phyloP scores from a whole-genome alignment of 2,329 filamentous ascomycete species.

The Neofusicoccum umdonicola region DNA sequence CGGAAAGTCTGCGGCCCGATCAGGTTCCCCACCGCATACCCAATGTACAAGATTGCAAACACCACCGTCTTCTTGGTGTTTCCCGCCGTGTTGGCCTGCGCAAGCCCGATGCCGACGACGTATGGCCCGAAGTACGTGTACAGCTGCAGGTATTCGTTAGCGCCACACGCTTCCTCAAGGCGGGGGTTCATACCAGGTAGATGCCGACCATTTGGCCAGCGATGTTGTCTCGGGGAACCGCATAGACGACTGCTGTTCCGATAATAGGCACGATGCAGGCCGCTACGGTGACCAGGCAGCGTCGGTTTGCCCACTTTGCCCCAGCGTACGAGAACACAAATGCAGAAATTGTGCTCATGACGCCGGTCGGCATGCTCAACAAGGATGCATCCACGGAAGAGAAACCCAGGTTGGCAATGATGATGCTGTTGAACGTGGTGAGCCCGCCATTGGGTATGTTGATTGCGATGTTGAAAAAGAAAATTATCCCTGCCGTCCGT shows the following conservation, averaged over 20 bases:
- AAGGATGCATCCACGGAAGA: conserved; percentile 34
- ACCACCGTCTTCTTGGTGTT: conserved; percentile 43
- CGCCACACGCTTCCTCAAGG: too few species aligned
- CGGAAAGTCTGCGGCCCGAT: conserved; percentile 45
- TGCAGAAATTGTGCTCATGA: conserved; percentile 34
- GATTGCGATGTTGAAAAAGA: conserved; percentile 31
- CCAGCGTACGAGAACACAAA: conserved; percentile 31
- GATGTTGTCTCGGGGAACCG: conserved; percentile 33
- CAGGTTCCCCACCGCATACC: conserved; percentile 42
- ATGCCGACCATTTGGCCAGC: conserved; percentile 41
- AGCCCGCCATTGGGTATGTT: conserved; percentile 40
- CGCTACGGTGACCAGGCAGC: conserved; percentile 31
- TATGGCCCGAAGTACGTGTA: conserved; percentile 42
- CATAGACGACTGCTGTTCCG: conserved; percentile 31
- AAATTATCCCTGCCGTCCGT: not conserved
- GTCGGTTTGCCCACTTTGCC: conserved; percentile 30
- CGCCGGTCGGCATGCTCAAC: conserved; percentile 37
- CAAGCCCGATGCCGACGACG: conserved; percentile 29
- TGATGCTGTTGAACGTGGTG: conserved; percentile 38
- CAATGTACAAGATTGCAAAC: conserved; percentile 41
- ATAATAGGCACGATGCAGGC: conserved; percentile 32
- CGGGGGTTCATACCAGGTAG: conserved; percentile 26
- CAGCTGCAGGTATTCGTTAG: conserved; percentile 19
- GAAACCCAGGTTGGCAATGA: conserved; percentile 41
- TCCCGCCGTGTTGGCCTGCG: conserved; percentile 35